Percentiles rank a stretch among this genome's conserved stretches.
Evolutionary conservation across 2,329 filamentous ascomycete species (phyloP).

Genomic region (Chrysoporthe cubensis): DNA sequence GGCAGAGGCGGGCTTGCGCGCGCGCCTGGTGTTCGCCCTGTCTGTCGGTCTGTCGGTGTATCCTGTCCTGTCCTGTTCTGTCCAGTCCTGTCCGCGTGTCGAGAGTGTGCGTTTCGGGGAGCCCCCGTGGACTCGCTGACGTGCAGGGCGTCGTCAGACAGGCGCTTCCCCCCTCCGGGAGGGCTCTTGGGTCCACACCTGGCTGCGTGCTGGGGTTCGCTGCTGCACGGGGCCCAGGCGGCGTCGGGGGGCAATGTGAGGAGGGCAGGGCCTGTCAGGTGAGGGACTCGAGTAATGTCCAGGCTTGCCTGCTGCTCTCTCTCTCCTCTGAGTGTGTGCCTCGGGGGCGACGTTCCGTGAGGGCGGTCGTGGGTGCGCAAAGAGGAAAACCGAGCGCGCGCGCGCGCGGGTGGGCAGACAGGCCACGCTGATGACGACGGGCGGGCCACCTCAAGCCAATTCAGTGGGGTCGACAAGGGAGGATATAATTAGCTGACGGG

Average conservation of each 20-base stretch:
- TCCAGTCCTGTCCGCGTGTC: neutral
- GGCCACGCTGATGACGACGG: slow-evolving; percentile 13
- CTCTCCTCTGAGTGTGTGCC: neutral
- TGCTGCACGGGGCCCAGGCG: too few relatives aligned
- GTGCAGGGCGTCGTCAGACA: neutral
- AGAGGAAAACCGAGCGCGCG: neutral
- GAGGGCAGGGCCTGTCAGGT: neutral
- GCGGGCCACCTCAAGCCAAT: neutral
- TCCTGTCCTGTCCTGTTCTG: too few relatives aligned
- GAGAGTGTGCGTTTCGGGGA: neutral
- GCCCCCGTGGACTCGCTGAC: neutral
- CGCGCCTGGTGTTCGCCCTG: neutral
- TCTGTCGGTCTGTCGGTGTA: neutral
- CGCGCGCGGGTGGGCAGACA: neutral
- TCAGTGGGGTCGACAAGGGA: slow-evolving; percentile 7
- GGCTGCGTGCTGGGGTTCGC: too few relatives aligned
- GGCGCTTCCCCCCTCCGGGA: neutral
- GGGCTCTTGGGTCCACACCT: too few relatives aligned
- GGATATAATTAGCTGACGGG: slow-evolving; percentile 4
- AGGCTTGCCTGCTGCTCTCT: neutral
- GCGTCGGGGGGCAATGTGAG: neutral
- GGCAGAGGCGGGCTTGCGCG: neutral
- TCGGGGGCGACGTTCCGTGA: neutral
- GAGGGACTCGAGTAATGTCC: neutral
- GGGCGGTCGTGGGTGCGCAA: slow-evolving; percentile 2